Evolutionary conservation across 2,329 filamentous ascomycete genomes (phyloP).

Genomic region (Cladophialophora chaetospira): DNA sequence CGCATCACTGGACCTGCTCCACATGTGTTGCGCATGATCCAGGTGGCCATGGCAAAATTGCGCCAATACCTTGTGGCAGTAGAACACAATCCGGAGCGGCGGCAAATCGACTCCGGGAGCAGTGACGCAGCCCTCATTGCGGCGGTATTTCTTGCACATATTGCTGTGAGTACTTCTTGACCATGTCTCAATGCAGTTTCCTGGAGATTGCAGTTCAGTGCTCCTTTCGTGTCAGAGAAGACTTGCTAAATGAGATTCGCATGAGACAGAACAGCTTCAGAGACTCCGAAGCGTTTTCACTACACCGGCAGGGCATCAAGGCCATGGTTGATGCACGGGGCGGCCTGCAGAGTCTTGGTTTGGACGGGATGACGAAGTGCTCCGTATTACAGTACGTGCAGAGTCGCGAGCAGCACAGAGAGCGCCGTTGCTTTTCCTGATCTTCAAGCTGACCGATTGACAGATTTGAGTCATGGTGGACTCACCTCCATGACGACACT

Average conservation of each 20-base stretch:
- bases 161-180: not conserved
- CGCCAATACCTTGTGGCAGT: not conserved
- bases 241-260: not conserved
- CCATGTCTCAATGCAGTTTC: not conserved
- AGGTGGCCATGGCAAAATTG: conserved; percentile 1
- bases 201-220: too few relatives aligned
- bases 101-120: not conserved
- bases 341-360: conserved; percentile 1
- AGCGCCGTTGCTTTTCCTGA: not conserved
- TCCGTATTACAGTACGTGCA: conserved; percentile 4
- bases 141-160: conserved; percentile 2
- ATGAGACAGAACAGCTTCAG: not conserved
- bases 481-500: conserved; percentile 4
- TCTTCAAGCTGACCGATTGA: not conserved
- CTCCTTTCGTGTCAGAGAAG: not conserved
- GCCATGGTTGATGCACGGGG: not conserved
- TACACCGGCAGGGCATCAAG: conserved; percentile 5
- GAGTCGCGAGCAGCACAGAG: too few relatives aligned
- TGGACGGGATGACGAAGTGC: conserved; percentile 2
- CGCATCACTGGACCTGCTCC: not conserved
- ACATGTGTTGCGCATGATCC: not conserved
- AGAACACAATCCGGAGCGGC: not conserved
- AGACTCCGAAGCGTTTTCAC: not conserved
- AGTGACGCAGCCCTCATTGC: not conserved
- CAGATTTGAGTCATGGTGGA: conserved; percentile 11